phyloP scores from a whole-genome alignment of 2,329 filamentous ascomycete species.

The Neofusicoccum cordaticola region DNA sequence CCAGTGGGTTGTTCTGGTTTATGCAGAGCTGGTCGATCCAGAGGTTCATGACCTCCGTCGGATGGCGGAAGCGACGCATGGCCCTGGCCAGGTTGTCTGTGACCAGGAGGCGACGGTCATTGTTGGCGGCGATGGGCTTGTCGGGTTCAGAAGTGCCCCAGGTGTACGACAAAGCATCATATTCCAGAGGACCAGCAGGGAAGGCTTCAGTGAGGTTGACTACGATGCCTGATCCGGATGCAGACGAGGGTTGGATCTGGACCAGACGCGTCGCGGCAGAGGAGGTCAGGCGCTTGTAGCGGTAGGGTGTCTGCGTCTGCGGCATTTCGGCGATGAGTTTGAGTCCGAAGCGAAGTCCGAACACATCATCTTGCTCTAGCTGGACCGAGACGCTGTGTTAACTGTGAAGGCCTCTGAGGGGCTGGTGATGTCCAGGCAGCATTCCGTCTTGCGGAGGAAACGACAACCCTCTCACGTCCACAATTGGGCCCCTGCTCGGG shows the following conservation, averaged over 20 bases:
- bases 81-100: slow-evolving; percentile 23
- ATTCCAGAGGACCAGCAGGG: slow-evolving; percentile 45
- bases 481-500: not conserved
- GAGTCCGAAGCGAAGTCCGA: not conserved
- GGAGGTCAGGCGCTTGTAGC: slow-evolving; percentile 9
- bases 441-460: not conserved
- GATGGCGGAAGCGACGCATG: slow-evolving; percentile 21
- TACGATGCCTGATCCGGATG: not conserved
- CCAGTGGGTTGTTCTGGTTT: slow-evolving; percentile 25
- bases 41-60: not conserved
- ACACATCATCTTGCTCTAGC: not conserved
- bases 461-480: not conserved
- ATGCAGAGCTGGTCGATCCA: slow-evolving; percentile 33
- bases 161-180: slow-evolving; percentile 25
- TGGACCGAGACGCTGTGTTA: not conserved
- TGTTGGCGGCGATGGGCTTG: slow-evolving; percentile 17
- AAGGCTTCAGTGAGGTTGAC: not conserved
- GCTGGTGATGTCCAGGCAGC: not conserved
- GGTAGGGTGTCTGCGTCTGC: not conserved
- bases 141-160: slow-evolving; percentile 21
- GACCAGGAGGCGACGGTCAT: slow-evolving; percentile 13
- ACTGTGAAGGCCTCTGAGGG: not conserved
- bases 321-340: not conserved
- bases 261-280: slow-evolving; percentile 4
- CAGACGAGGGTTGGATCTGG: slow-evolving; percentile 1